Conservation (phyloP, 148 eudicot genomes). For the Fagopyrum esculentum region DNA sequence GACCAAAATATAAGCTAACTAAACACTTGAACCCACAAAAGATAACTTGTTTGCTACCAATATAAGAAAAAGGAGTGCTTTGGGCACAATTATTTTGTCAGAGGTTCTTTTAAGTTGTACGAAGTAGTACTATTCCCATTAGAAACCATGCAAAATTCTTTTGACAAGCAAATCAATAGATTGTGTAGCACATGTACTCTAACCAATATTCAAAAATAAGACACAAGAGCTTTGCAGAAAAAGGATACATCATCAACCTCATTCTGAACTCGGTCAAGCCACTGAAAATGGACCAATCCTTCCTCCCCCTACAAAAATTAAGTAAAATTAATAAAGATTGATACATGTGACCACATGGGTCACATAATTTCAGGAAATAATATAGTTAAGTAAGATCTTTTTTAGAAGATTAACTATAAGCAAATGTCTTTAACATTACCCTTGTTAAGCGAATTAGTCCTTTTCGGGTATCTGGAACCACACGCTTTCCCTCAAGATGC, state of each 20-base stretch:
- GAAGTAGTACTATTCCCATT: not conserved
- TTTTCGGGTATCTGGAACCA: slow-evolving; percentile 84
- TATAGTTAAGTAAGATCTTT: not conserved
- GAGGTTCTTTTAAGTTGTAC: not conserved
- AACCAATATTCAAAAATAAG: not conserved
- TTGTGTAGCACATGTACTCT: not conserved
- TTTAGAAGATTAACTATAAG: not conserved
- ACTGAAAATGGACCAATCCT: slow-evolving; percentile 82
- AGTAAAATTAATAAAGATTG: slow-evolving; percentile 1
- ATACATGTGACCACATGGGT: not conserved
- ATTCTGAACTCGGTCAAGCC: slow-evolving; percentile 78
- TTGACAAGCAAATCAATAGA: not conserved
- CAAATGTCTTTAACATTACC: slow-evolving; percentile 27
- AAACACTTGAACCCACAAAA: not conserved
- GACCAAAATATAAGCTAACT: not conserved
- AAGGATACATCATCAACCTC: slow-evolving; percentile 91
- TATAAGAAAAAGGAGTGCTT: not conserved
- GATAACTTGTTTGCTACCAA: not conserved
- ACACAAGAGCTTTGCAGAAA: not conserved
- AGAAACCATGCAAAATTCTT: not conserved
- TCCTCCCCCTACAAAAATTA: slow-evolving; percentile 60
- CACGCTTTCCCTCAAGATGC: slow-evolving; percentile 75
- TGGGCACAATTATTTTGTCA: not conserved
- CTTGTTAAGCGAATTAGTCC: slow-evolving; percentile 80
- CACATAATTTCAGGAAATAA: not conserved